phyloP scores from a whole-genome alignment of 2,329 filamentous ascomycete genomes.

The Botrytis deweyae region DNA sequence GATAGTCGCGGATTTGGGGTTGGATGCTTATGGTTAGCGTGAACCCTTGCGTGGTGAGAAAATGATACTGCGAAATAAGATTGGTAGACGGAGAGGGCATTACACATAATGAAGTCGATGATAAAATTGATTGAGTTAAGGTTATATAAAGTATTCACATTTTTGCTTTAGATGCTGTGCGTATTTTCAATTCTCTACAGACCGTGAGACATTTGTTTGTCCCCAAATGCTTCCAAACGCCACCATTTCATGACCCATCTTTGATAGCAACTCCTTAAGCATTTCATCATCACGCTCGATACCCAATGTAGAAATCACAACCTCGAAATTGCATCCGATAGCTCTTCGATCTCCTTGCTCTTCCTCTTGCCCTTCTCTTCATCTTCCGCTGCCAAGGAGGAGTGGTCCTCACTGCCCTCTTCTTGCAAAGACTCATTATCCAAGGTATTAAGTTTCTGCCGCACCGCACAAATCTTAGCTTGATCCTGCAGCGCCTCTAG shows the following conservation, averaged over 20 bases:
- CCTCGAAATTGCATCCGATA: slow-evolving; percentile 4
- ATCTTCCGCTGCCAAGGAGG: background rate
- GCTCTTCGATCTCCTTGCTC: slow-evolving; percentile 11
- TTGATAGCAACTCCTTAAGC: background rate
- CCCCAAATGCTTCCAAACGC: background rate
- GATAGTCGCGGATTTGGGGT: background rate
- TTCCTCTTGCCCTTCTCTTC: background rate
- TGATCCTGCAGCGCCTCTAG: background rate
- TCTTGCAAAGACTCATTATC: background rate
- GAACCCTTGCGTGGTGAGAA: background rate
- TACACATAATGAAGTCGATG: background rate
- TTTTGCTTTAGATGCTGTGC: background rate
- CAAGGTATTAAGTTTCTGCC: background rate
- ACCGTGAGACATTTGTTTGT: background rate
- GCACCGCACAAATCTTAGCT: background rate
- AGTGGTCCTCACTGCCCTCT: background rate
- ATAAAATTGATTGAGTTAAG: background rate
- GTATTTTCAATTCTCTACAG: background rate
- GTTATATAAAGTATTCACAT: background rate
- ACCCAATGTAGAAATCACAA: background rate
- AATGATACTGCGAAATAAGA: too few species aligned
- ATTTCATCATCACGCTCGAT: background rate
- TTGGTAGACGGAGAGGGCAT: background rate
- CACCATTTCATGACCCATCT: background rate
- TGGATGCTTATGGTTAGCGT: slow-evolving; percentile 12